These are phyloP conservation scores for Penicillium steckii DNA, from an alignment of 495 filamentous ascomycete genomes.

Conservation along the genomic window DNA sequence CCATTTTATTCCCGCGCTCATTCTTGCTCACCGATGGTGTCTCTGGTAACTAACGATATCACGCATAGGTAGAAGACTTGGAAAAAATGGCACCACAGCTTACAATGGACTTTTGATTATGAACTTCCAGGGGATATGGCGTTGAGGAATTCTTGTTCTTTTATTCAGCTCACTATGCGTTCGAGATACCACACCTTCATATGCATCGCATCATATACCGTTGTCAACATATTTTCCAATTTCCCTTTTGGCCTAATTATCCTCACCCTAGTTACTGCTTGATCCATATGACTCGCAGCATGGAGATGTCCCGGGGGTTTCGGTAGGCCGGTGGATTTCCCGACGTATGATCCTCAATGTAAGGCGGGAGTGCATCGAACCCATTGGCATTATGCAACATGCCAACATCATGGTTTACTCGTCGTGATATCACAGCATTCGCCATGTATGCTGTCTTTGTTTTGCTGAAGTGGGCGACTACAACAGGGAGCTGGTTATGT, in stretches of 20 bases:
- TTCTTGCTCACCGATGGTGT: neutral
- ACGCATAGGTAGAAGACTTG: conserved; percentile 61
- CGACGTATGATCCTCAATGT: conserved; percentile 21
- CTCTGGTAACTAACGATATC: no score
- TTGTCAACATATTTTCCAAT: neutral
- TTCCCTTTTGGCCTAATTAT: neutral
- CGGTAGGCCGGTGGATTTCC: conserved; percentile 22
- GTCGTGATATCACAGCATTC: conserved; percentile 18
- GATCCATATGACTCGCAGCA: conserved; percentile 17
- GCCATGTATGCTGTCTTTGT: conserved; percentile 23
- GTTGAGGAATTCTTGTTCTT: conserved; percentile 7
- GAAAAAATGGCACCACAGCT: conserved; percentile 90
- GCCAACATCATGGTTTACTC: conserved; percentile 27
- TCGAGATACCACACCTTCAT: conserved; percentile 10
- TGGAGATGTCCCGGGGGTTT: conserved; percentile 23
- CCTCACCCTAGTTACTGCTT: neutral
- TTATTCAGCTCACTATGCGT: conserved; percentile 6
- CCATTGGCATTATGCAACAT: conserved; percentile 29
- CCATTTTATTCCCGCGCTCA: conserved; percentile 3
- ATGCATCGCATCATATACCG: neutral
- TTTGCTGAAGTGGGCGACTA: conserved; percentile 27
- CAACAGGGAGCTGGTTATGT: conserved; percentile 26
- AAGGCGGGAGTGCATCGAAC: conserved; percentile 23
- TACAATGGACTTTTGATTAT: conserved; percentile 72
- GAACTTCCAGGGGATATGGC: conserved; percentile 5